Conservation (phyloP, 495 filamentous ascomycete species). For the Daldinia loculata region DNA sequence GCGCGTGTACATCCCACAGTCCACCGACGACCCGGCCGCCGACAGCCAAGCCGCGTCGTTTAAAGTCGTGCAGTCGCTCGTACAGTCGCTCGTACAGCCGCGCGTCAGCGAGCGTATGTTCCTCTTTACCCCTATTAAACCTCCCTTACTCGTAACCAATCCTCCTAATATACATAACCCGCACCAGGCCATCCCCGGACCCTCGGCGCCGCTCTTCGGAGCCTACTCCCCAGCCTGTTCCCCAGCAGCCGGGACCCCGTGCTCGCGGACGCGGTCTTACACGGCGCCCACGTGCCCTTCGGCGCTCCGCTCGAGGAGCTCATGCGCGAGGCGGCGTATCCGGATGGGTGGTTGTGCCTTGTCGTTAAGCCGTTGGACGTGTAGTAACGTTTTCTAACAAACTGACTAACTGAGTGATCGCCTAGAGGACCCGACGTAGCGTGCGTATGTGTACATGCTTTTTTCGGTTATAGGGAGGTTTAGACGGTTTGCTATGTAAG, state of each 20-base stretch:
- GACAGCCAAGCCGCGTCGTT: slow-evolving; percentile 57
- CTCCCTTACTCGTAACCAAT: not conserved
- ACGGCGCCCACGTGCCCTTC: slow-evolving; percentile 88
- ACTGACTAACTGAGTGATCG: not conserved
- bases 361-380: slow-evolving; percentile 65
- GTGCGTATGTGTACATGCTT: not conserved
- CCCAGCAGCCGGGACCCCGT: slow-evolving; percentile 85
- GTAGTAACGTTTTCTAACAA: not conserved
- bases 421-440: not conserved
- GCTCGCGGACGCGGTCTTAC: slow-evolving; percentile 88
- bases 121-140: not conserved
- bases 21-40: slow-evolving; percentile 54
- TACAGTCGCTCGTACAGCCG: slow-evolving; percentile 69
- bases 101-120: slow-evolving; percentile 49
- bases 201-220: slow-evolving; percentile 80
- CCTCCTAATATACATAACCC: too few species aligned
- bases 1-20: slow-evolving; percentile 85
- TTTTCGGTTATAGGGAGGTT: not conserved
- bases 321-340: slow-evolving; percentile 80
- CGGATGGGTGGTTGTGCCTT: slow-evolving; percentile 91
- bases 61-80: slow-evolving; percentile 76
- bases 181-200: slow-evolving; percentile 67
- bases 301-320: slow-evolving; percentile 84
- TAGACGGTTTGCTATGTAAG: not conserved
- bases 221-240: slow-evolving; percentile 82